phyloP scores from a whole-genome alignment of 2,329 filamentous ascomycete genomes.

The Trichoderma sp. region DNA sequence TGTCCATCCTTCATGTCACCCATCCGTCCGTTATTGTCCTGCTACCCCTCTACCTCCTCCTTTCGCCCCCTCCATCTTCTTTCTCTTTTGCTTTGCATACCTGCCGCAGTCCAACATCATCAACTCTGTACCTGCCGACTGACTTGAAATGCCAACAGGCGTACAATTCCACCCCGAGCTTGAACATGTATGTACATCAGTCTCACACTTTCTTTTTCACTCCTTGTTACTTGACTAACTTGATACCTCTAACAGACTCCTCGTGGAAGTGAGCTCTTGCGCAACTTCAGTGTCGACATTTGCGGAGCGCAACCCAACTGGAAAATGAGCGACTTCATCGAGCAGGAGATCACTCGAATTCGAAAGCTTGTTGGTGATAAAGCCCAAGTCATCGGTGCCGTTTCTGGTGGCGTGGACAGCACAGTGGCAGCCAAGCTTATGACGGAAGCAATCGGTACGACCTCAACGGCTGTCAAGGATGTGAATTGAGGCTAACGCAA shows the following conservation, averaged over 20 bases:
- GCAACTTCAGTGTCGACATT: conserved; percentile 82
- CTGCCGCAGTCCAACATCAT: not conserved
- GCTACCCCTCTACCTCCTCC: not conserved
- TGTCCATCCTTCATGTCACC: not conserved
- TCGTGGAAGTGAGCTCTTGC: conserved; percentile 63
- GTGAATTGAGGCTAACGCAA: not conserved
- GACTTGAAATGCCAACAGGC: conserved; percentile 35
- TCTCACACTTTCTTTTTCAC: not conserved
- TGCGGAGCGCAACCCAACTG: conserved; percentile 75
- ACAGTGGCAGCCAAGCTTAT: conserved; percentile 86
- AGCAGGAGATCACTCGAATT: conserved; percentile 78
- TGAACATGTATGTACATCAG: conserved; percentile 27
- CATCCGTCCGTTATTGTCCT: not conserved
- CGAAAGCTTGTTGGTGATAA: conserved; percentile 75
- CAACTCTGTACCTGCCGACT: not conserved
- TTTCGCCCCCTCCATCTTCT: not conserved
- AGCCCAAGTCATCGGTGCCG: conserved; percentile 69
- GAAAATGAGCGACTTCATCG: conserved; percentile 81
- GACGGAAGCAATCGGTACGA: conserved; percentile 69
- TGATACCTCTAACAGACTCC: conserved; percentile 42
- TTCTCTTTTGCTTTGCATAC: not conserved
- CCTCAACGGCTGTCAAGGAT: not conserved
- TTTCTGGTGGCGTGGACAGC: conserved; percentile 77
- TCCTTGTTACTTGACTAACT: conserved; percentile 39
- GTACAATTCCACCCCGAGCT: conserved; percentile 92